phyloP scores from a whole-genome alignment of 1,139 yeast species.

The Yamadazyma sp. region DNA sequence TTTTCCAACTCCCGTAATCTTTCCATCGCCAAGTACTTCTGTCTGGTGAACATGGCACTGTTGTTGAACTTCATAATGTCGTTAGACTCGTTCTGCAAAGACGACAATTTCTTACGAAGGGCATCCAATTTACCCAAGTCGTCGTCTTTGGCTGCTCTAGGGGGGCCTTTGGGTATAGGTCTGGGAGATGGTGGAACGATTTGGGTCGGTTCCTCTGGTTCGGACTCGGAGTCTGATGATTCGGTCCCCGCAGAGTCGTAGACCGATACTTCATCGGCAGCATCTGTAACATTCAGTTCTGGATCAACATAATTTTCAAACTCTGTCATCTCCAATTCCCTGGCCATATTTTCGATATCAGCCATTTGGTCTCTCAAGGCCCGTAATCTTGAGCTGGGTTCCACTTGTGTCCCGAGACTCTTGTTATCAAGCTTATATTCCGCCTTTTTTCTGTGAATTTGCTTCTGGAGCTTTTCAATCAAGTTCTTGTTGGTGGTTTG shows the following conservation, averaged over 20 bases:
- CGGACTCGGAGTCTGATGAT: conserved; percentile 15
- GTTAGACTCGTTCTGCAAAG: conserved; percentile 69
- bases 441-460: conserved; percentile 60
- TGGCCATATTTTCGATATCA: conserved; percentile 76
- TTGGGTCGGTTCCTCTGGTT: conserved; percentile 15
- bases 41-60: conserved; percentile 56
- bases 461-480: conserved; percentile 53
- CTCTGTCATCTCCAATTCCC: conserved; percentile 84
- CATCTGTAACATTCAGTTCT: conserved; percentile 6
- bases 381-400: conserved; percentile 75
- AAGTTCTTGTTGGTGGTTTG: conserved; percentile 46
- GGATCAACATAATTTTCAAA: conserved; percentile 47
- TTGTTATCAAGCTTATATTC: conserved; percentile 59
- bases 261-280: neutral
- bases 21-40: conserved; percentile 64
- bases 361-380: conserved; percentile 85
- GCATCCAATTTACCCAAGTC: conserved; percentile 48
- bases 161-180: conserved; percentile 23
- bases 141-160: conserved; percentile 39
- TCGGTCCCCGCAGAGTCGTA: conserved; percentile 13
- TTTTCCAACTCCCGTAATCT: conserved; percentile 63
- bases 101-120: conserved; percentile 58
- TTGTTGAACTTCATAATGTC: conserved; percentile 70
- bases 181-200: conserved; percentile 7
- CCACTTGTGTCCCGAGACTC: conserved; percentile 59